Percentiles rank a stretch among this genome's conserved stretches.
phyloP scores from a whole-genome alignment of 1,139 yeast species.

The Hanseniaspora uvarum region DNA sequence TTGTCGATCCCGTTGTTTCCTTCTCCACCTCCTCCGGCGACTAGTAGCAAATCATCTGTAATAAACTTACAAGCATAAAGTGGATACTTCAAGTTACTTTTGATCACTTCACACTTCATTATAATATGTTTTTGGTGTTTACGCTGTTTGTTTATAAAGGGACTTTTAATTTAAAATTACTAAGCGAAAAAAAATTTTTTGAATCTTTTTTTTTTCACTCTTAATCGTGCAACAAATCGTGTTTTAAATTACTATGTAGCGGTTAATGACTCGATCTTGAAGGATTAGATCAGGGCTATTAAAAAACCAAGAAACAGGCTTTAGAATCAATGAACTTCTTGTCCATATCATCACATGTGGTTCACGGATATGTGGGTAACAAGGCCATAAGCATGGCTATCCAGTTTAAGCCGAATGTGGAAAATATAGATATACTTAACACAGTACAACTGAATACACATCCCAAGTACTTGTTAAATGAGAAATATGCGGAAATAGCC shows the following conservation, averaged over 20 bases:
- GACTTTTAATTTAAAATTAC: too few relatives aligned
- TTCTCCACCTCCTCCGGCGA: slow-evolving; percentile 94
- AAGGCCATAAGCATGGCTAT: slow-evolving; percentile 72
- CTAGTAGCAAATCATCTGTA: slow-evolving; percentile 50
- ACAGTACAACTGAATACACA: slow-evolving; percentile 77
- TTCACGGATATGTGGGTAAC: slow-evolving; percentile 80
- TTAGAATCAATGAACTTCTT: slow-evolving; percentile 31
- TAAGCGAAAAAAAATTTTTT: too few relatives aligned
- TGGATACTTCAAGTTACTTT: slow-evolving; percentile 61
- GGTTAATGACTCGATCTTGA: too few relatives aligned
- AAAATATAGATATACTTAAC: slow-evolving; percentile 77
- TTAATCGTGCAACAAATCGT: not conserved
- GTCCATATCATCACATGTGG: slow-evolving; percentile 70
- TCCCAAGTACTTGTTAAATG: slow-evolving; percentile 48
- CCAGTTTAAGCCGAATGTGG: slow-evolving; percentile 48
- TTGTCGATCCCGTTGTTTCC: slow-evolving; percentile 83
- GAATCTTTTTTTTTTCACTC: not conserved
- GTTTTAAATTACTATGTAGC: too few relatives aligned
- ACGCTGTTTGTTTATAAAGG: not conserved
- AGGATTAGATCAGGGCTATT: too few relatives aligned
- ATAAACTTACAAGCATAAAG: slow-evolving; percentile 68
- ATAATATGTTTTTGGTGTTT: not conserved
- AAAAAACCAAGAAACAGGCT: not conserved
- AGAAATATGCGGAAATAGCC: slow-evolving; percentile 31
- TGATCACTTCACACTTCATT: slow-evolving; percentile 30